Evolutionary conservation across 23 red algal species (phyloP), one percentile per base, ranked within the genome.

Genomic region (Gracilaria vermiculophylla): DNA sequence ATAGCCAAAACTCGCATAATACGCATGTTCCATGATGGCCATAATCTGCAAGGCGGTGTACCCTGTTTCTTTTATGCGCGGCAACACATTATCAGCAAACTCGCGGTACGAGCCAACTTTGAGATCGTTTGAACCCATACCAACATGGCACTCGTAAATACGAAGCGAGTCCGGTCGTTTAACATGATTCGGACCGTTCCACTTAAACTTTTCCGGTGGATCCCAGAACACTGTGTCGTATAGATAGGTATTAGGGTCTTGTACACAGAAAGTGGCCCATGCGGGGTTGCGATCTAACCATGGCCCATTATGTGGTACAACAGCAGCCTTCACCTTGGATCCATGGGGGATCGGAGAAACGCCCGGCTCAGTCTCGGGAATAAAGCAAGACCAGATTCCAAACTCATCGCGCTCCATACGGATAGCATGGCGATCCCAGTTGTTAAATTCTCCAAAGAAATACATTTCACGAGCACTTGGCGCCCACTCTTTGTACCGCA

Each of bases 11-110:
- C 88, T 94, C 10, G 90, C 97, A 62, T 99, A 99, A 77, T 99
- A 99, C 11, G 97, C 90, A 83, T 99, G 97, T 83, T 99, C 97
- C 97, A 99, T 99, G 44, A 99, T 95, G 39, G 97, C 97, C 97
- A 99, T 99, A 34, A 99, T 91, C 83, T 99, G 97, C 32, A 99
- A 85, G 15, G 97, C 94, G 48, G 86, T 99, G 56, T 96, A 99
- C 12, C 97, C 97, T 32, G 88, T 70, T 2, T 90, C 52, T 81
- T 99, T 95, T 61, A 99, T 90, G 37, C 84, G 69, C 21, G 97
- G 97, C 34, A 99, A 62, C 21, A 99, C 89, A 28, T 94, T 85
- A 49, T 99, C 89, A 13, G 87, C 83, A 80, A 99, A 99, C 79
- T 99, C 93, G 6, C 76, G 73, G 53, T 94, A 99, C 15, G 88